Evolutionary conservation across 2,329 filamentous ascomycete genomes (phyloP), one percentile per base, ranked within the genome.

Genomic region (Balansia obtecta): DNA sequence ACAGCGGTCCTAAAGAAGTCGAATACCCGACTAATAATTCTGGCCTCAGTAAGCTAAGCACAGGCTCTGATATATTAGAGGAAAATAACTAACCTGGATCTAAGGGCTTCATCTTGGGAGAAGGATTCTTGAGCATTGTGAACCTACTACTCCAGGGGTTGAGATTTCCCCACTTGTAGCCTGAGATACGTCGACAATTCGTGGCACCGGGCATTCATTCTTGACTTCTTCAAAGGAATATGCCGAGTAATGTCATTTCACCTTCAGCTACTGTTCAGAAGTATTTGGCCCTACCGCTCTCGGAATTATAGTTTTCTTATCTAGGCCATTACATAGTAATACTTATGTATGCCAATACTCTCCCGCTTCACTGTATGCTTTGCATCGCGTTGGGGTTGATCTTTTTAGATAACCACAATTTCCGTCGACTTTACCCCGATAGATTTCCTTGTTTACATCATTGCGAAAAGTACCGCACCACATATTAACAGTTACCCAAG

Each of bases 41-140:
- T 97, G 39, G 91, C 93, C 55, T 82, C 78, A 51, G 76, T 80
- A 66, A 58, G 75, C 68, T 16, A 34, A 13, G 15, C 27, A 30
- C 15, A 12, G 16, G 16, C 38, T 34, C n/a, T 40, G 13, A 11
- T 33, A 18, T 50, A 12, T 22, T n/a, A 15, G 27, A 10, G 2
- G 43, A 48, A 41, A 39, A n/a, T 44, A 7, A 22, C 42, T 53
- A 48, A 41, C 54, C 51, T 39, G 49, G 56, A 12, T 50, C 4
- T 34, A 45, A 80, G 76, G 93, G 93, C 0, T 80, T 97, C 54
- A 96, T 98, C 55, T 72, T 98, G 8, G 89, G 91, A 1, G 91
- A 97, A 65, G 91, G 91, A 0, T 80, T 97, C 56, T 71, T 95
- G 55, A 96, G 90, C 62, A 95, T 98, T 60, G 76, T 93, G 27